Base-by-base conservation (phyloP, 805 yeast genomes). In the Suhomyces faveliae region DNA sequence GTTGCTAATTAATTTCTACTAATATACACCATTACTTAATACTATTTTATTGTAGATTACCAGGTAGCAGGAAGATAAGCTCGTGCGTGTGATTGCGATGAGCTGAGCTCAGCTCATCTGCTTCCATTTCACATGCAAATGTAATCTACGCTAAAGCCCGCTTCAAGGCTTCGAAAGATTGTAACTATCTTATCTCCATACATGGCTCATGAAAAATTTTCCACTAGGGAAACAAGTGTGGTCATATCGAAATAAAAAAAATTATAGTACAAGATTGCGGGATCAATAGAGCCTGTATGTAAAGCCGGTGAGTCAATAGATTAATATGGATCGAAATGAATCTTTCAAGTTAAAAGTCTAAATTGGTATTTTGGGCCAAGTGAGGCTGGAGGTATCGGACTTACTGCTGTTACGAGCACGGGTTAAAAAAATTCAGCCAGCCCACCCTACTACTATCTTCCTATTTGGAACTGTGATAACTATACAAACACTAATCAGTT, bases 1-100 rank as follows among this genome's bases (percentile, higher is more conserved):
- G 27, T 39, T 39, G 42, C 22, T 39, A 39, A 39, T 39, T 39
- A n/a, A 39, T 40, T 40, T 40, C 42, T 40, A 15, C 42, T 40
- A 25, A 40, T 23, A 40, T 33, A 23, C 21, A 8, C 21, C 9
- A 27, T 33, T 33, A n/a, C 21, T 33, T 20, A 33, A 8, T 33
- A 4, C 19, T 5, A 15, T 8, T 15, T 9, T 10, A 9, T 17
- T 33, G 37, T 33, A 33, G 35, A n/a, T n/a, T n/a, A n/a, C n/a
- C n/a, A n/a, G n/a, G n/a, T n/a, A n/a, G n/a, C n/a, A n/a, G n/a
- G n/a, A n/a, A n/a, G n/a, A n/a, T n/a, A n/a, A n/a, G n/a, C n/a
- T n/a, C n/a, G n/a, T n/a, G n/a, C n/a, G n/a, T n/a, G n/a, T n/a
- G n/a, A n/a, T n/a, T n/a, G n/a, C n/a, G 15, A 12, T n/a, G 15